Evolutionary conservation across 768 basidiomycete species (phyloP).

Genomic region (Leucocoprinus leucothites): DNA sequence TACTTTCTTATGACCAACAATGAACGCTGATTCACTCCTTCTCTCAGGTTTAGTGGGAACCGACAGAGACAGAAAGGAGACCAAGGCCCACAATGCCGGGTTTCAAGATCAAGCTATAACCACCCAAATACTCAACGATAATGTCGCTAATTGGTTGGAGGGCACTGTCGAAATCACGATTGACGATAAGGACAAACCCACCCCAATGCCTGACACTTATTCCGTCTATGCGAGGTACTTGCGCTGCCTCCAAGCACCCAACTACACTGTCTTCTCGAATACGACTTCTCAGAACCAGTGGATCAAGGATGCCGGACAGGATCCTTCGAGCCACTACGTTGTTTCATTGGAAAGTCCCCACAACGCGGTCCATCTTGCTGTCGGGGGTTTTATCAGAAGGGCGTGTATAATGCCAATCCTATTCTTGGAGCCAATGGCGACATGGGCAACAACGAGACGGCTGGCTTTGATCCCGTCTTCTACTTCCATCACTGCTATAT

Average conservation of each 20-base stretch:
- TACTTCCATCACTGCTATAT: slow-evolving; percentile 1
- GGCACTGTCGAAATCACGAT: neutral
- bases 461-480: neutral
- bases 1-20: neutral
- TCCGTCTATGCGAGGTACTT: neutral
- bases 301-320: neutral
- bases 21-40: no score
- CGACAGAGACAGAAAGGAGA: no score
- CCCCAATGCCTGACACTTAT: neutral
- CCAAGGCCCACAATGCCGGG: no score
- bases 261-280: slow-evolving; percentile 6
- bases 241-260: neutral
- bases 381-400: slow-evolving; percentile 8
- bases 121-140: no score
- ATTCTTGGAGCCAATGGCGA: slow-evolving; percentile 2
- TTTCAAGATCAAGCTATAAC: no score
- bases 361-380: slow-evolving; percentile 2
- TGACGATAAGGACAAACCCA: neutral
- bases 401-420: neutral
- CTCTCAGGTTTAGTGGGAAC: no score
- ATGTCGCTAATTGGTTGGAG: neutral
- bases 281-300: slow-evolving; percentile 4
- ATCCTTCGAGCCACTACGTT: neutral
- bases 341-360: slow-evolving; percentile 4
- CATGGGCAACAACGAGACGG: no score